Base-by-base conservation (phyloP, 75 land plant species). In the Selaginella tamariscina region DNA sequence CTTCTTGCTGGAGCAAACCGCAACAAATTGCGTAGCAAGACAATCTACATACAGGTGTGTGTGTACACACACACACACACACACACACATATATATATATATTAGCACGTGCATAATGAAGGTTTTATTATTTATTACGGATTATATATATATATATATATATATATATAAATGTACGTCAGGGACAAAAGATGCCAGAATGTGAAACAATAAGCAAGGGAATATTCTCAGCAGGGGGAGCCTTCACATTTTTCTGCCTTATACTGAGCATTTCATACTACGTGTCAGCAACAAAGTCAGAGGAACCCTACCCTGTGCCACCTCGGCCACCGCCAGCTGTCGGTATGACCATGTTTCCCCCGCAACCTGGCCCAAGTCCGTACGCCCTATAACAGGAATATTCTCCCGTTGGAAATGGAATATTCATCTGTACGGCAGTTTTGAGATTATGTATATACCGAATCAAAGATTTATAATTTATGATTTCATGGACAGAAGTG, bases 1-100 rank as follows among this genome's bases (percentile, higher is more conserved):
- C 57, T 75, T 30, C 63, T 76, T 21, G 78, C 78, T 20, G 78
- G 78, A 29, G 78, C 73, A 21, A 75, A 75, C 30, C 56, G 73
- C 28, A 75, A 75, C 56, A 32, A 70, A 2, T 22, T 75, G 24
- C 29, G 73, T 13, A 71, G 68, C 5, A 24, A 62, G 31, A 65
- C 73, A 24, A 55, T 65, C 24, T 67, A 64, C 20, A 60, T 70
- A 13, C 65, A 71, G 26, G 76, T 71, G 24, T 29, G 39, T 0
- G 30, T n/a, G n/a, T n/a, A n/a, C n/a, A n/a, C n/a, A n/a, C n/a
- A n/a, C n/a, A n/a, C n/a, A n/a, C n/a, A n/a, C n/a, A n/a, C n/a
- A n/a, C n/a, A n/a, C n/a, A n/a, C n/a, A n/a, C n/a, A n/a, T n/a
- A n/a, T n/a, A n/a, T n/a, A n/a, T n/a, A n/a, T n/a, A n/a, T n/a